Evolutionary conservation across 345 rosid species (phyloP).

Genomic region (Combretum micranthum): DNA sequence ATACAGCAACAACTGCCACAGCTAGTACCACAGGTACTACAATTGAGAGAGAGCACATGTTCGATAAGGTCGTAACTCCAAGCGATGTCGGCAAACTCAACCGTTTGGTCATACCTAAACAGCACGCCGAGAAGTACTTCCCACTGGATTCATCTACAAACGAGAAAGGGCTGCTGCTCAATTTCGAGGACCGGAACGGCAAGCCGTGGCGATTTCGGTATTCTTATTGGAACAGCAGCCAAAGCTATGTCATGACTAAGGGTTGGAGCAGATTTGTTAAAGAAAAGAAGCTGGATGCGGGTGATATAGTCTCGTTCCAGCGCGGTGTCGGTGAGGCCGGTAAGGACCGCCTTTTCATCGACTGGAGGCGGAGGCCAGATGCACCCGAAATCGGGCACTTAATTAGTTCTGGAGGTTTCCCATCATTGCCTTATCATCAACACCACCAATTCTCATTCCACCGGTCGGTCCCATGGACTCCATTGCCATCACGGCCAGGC

Average conservation of each 20-base stretch:
- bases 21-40: conserved; percentile 5
- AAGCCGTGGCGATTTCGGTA: conserved; percentile 83
- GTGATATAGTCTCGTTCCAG: conserved; percentile 83
- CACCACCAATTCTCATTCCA: conserved; percentile 24
- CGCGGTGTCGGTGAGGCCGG: conserved; percentile 60
- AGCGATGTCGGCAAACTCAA: conserved; percentile 68
- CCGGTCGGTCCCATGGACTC: conserved; percentile 35
- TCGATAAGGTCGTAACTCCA: conserved; percentile 57
- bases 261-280: conserved; percentile 97
- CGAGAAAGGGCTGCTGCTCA: conserved; percentile 76
- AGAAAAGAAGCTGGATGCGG: conserved; percentile 91
- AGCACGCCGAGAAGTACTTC: conserved; percentile 76
- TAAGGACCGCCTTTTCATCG: conserved; percentile 60
- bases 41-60: conserved; percentile 46
- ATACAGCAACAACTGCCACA: conserved; percentile 2
- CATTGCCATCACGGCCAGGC: conserved; percentile 31
- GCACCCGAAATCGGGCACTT: conserved; percentile 25
- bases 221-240: conserved; percentile 96
- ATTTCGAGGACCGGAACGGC: conserved; percentile 75
- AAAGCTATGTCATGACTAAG: conserved; percentile 95
- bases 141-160: conserved; percentile 66
- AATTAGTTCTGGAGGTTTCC: neutral
- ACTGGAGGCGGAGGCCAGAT: conserved; percentile 71
- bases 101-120: conserved; percentile 53
- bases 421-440: neutral